A percentile compares a stretch with the other conserved stretches of the same genome.
Conservation (phyloP, 306 rosid genomes). For the Pterocarpus macrocarpus region DNA sequence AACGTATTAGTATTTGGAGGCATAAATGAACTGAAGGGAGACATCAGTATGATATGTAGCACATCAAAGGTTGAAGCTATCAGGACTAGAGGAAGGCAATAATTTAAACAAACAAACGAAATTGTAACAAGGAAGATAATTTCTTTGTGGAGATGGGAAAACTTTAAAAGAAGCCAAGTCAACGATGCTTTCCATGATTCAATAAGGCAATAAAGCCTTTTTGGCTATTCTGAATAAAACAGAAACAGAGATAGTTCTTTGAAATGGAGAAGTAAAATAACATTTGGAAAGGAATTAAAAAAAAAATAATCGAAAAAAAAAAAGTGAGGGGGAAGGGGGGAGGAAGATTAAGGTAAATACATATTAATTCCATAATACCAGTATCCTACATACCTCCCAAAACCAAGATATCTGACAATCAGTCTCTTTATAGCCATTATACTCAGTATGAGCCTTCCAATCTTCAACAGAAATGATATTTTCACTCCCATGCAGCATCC, state of each 20-base stretch:
- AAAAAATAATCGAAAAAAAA: not conserved
- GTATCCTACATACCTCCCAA: conserved; percentile 77
- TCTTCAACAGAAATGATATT: conserved; percentile 71
- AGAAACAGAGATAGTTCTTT: not conserved
- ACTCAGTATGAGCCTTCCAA: conserved; percentile 89
- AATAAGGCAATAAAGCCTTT: not conserved
- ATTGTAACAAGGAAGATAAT: not conserved
- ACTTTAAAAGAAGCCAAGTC: not conserved
- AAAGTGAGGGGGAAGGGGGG: too few species aligned
- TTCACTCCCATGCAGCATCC: conserved; percentile 88
- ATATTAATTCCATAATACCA: conserved; percentile 37
- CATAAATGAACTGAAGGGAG: conserved; percentile 15
- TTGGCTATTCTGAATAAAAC: not conserved
- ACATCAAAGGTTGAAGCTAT: not conserved
- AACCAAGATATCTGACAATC: conserved; percentile 89
- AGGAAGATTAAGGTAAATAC: conserved; percentile 2
- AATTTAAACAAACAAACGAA: not conserved
- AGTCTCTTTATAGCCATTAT: conserved; percentile 77
- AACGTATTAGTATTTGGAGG: not conserved
- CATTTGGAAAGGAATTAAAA: not conserved
- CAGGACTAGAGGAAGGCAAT: not conserved
- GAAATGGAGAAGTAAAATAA: not conserved
- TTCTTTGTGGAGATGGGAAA: too few species aligned
- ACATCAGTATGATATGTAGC: not conserved
- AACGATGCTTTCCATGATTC: not conserved